Evolutionary conservation across 129 eudicot species (phyloP).

Genomic region (Smallanthus sonchifolius): DNA sequence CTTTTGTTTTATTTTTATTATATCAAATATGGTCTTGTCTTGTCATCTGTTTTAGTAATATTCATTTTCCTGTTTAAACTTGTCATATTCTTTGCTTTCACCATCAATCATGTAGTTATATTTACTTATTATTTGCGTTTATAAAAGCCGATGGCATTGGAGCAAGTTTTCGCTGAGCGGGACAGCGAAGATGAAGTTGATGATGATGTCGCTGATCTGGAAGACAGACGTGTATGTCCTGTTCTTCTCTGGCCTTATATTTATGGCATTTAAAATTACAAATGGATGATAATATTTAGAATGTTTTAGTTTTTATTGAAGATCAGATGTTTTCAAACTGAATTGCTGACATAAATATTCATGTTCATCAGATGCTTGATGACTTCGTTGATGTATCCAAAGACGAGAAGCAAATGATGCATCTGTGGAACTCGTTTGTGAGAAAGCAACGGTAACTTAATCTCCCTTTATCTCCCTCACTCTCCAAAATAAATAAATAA

Average conservation of each 20-base stretch:
- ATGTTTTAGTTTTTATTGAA: background rate
- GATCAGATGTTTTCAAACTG: background rate
- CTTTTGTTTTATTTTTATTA: background rate
- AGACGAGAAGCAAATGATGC: conserved; percentile 94
- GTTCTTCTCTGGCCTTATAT: conserved; percentile 5
- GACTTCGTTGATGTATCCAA: conserved; percentile 95
- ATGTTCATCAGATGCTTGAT: conserved; percentile 79
- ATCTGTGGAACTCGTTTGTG: conserved; percentile 96
- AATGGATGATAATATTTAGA: background rate
- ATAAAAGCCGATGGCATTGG: conserved; percentile 74
- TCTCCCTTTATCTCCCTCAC: background rate
- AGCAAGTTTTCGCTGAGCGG: conserved; percentile 72
- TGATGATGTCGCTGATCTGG: conserved; percentile 84
- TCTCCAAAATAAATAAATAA: background rate
- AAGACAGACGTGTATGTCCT: conserved; percentile 70
- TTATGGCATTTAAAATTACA: background rate
- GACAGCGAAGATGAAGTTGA: conserved; percentile 95
- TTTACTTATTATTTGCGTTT: background rate
- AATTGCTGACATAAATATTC: background rate
- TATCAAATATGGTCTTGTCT: background rate
- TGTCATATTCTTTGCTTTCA: background rate
- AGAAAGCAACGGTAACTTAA: conserved; percentile 76
- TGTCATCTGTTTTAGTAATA: conserved; percentile 1
- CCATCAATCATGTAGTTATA: background rate
- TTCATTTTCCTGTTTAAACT: background rate